Percentiles rank a stretch among this genome's conserved stretches.
phyloP scores from a whole-genome alignment of 352 stramenopile genomes.

The Sclerospora graminicola region DNA sequence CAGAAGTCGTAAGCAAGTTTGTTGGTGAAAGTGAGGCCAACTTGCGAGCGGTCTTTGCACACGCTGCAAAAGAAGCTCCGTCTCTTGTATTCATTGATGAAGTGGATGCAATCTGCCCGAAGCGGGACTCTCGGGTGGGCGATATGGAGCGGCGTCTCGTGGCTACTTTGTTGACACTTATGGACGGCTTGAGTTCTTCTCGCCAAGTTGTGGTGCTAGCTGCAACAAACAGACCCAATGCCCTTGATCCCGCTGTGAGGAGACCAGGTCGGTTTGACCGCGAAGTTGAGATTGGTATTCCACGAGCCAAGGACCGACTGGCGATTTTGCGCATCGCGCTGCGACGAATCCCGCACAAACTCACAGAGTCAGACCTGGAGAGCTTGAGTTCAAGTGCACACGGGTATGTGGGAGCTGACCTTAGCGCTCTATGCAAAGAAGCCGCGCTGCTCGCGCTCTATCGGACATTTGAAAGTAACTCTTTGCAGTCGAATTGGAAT shows the following conservation, averaged over 20 bases:
- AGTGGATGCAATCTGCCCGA: constrained; percentile 85
- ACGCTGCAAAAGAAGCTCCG: constrained; percentile 32
- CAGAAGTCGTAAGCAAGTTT: constrained; percentile 93
- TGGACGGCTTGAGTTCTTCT: constrained; percentile 73
- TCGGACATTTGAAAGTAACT: constrained; percentile 24
- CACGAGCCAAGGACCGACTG: constrained; percentile 85
- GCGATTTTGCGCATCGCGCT: constrained; percentile 92
- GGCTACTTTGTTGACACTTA: constrained; percentile 81
- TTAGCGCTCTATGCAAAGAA: constrained; percentile 71
- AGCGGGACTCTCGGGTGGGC: constrained; percentile 65
- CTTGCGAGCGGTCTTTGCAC: constrained; percentile 56
- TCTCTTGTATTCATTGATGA: constrained; percentile 86
- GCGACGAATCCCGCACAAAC: constrained; percentile 72
- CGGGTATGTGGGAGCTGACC: constrained; percentile 89
- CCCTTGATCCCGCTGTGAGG: constrained; percentile 88
- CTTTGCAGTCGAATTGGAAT: constrained; percentile 4
- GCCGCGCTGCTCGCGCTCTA: constrained; percentile 57
- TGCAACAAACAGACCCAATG: constrained; percentile 83
- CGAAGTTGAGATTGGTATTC: constrained; percentile 95
- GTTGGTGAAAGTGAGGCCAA: constrained; percentile 89
- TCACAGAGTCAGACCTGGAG: constrained; percentile 78
- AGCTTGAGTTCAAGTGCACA: constrained; percentile 90
- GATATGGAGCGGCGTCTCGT: constrained; percentile 83
- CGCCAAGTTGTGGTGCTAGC: constrained; percentile 64
- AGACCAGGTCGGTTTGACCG: constrained; percentile 94